Conservation (phyloP, 495 filamentous ascomycete genomes). For the Rusavskia elegans region DNA sequence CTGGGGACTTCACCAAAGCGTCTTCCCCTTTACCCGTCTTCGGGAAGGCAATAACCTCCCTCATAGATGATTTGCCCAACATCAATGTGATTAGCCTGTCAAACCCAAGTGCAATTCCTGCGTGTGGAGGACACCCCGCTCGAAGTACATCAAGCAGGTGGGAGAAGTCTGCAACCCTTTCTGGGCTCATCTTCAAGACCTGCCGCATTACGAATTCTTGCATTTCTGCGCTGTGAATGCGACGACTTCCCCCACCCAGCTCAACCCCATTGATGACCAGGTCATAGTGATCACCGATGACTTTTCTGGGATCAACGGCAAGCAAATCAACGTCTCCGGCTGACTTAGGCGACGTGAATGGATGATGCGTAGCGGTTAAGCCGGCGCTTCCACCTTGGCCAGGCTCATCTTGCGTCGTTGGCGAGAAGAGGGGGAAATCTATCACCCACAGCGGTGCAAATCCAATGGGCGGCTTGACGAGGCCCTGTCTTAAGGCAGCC, state of each 20-base stretch:
- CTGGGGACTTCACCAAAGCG: constrained; percentile 59
- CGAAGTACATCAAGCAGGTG: constrained; percentile 71
- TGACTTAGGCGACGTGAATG: constrained; percentile 78
- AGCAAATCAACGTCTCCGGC: constrained; percentile 60
- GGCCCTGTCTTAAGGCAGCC: constrained; percentile 39
- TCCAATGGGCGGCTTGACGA: constrained; percentile 34
- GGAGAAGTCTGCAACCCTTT: constrained; percentile 57
- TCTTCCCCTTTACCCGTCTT: constrained; percentile 84
- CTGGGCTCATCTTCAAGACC: constrained; percentile 49
- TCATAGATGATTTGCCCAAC: constrained; percentile 53
- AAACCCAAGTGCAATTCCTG: constrained; percentile 83
- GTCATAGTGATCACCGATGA: constrained; percentile 76
- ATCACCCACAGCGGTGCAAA: constrained; percentile 71
- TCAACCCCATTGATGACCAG: constrained; percentile 92
- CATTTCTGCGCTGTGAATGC: constrained; percentile 74
- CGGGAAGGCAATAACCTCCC: constrained; percentile 93
- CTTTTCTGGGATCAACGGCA: constrained; percentile 51
- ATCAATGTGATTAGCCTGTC: constrained; percentile 78
- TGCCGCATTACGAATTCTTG: constrained; percentile 76
- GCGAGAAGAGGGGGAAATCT: constrained; percentile 84
- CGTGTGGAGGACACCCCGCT: constrained; percentile 92
- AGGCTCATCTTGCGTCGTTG: constrained; percentile 43
- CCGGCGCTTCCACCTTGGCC: constrained; percentile 72
- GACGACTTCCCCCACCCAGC: constrained; percentile 79
- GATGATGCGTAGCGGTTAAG: constrained; percentile 81